Evolutionary conservation across 495 filamentous ascomycete species (phyloP).

Genomic region (Polyplosphaeria fusca): DNA sequence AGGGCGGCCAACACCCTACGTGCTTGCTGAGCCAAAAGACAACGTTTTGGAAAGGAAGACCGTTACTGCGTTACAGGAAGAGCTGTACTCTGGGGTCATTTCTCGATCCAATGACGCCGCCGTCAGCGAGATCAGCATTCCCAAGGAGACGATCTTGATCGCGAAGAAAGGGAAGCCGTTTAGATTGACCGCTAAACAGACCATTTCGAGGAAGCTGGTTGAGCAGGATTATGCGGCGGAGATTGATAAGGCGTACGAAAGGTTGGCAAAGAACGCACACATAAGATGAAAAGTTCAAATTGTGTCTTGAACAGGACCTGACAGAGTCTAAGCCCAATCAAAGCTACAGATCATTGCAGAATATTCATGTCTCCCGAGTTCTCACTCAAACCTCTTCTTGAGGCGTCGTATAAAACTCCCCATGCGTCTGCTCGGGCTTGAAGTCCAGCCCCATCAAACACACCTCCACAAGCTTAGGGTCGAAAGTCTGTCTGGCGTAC

Average conservation of each 20-base stretch:
- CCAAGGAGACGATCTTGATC: slow-evolving; percentile 14
- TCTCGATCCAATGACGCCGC: background rate
- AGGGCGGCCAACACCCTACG: background rate
- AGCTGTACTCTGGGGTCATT: slow-evolving; percentile 3
- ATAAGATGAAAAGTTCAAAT: background rate
- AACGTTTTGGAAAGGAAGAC: background rate
- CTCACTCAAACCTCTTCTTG: background rate
- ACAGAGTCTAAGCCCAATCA: too few relatives aligned
- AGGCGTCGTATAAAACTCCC: slow-evolving; percentile 9
- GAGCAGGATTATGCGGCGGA: slow-evolving; percentile 13
- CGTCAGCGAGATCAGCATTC: slow-evolving; percentile 8
- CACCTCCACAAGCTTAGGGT: slow-evolving; percentile 3
- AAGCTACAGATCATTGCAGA: too few relatives aligned
- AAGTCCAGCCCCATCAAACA: slow-evolving; percentile 8
- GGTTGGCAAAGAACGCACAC: slow-evolving; percentile 4
- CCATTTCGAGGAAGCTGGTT: slow-evolving; percentile 6
- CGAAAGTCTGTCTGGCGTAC: slow-evolving; percentile 4
- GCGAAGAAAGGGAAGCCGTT: slow-evolving; percentile 4
- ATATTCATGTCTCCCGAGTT: too few relatives aligned
- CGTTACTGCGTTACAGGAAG: background rate
- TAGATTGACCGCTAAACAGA: slow-evolving; percentile 1
- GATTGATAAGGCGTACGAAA: slow-evolving; percentile 15
- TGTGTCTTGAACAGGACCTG: background rate
- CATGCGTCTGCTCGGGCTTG: slow-evolving; percentile 2
- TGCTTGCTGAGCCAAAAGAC: slow-evolving; percentile 4